Evolutionary conservation across 345 rosid species (phyloP), one percentile per base, ranked within the genome.

Genomic region (Luvunga scandens): DNA sequence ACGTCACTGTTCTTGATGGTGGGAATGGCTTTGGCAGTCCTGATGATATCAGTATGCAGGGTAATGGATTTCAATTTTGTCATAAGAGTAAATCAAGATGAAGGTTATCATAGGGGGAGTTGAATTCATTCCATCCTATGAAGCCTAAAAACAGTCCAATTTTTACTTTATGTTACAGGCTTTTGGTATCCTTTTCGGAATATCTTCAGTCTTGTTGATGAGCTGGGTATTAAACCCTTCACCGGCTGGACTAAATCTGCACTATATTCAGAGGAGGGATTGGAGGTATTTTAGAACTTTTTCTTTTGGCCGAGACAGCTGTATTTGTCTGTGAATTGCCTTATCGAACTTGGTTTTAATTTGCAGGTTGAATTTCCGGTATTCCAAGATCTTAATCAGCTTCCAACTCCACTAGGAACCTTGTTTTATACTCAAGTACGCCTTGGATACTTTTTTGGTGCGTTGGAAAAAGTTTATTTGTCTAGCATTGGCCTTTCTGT

Each of bases 331-430:
- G 33, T 66, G 30, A 62, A 13, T 33, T 66, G 61, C 50, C 78
- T 57, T 69, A 31, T 68, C 21, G 6, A 60, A 50, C 19, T 13
- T 13, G 7, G 69, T 56, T 61, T 12, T 48, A 39, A 62, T 81
- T 36, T 77, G 85, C 88, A 88, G 92, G 91, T 88, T 81, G 87
- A 88, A 76, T 90, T 90, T 82, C 96, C 91, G 3, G 79, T 87
- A 28, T 90, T 84, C 83, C 88, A 87, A 78, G 90, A 87, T 69
- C 87, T 83, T 65, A 90, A 87, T 80, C 96, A 83, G 69, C 78
- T 88, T 73, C 96, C 91, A 55, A 73, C 91, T 66, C 93, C 96
- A 3, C 50, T 89, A 8, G 92, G 93, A 80, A 78, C 89, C 67
- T 78, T 91, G 66, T 82, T 83, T 50, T 76, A 88, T 57, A 81